Conservation (phyloP, 495 filamentous ascomycete species). For the Hypoxylon rickii region DNA sequence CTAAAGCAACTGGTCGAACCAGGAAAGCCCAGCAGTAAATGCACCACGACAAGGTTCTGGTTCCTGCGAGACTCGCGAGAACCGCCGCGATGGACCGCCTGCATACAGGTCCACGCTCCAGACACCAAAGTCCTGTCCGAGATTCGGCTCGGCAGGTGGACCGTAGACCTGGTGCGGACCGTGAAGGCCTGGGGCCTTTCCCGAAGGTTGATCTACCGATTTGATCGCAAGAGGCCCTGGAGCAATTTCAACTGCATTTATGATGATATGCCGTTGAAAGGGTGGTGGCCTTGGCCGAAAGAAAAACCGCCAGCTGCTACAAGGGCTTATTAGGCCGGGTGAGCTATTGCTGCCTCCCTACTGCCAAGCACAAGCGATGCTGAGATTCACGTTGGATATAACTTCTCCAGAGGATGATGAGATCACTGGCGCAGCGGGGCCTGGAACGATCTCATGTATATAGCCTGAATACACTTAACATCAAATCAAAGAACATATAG, state of each 20-base stretch:
- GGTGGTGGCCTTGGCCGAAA: constrained; percentile 34
- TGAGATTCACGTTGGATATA: no score
- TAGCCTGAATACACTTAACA: no score
- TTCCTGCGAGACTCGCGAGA: constrained; percentile 12
- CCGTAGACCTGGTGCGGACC: constrained; percentile 1
- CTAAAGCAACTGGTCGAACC: background rate
- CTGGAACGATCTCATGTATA: no score
- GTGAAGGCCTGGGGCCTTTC: background rate
- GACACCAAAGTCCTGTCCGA: background rate
- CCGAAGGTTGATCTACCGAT: constrained; percentile 6
- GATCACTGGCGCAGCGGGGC: no score
- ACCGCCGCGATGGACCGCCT: constrained; percentile 15
- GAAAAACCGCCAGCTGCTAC: no score
- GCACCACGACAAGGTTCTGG: constrained; percentile 4
- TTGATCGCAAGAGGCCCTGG: background rate
- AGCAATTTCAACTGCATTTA: constrained; percentile 23
- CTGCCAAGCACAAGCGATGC: no score
- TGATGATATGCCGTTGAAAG: constrained; percentile 20
- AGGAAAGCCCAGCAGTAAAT: background rate
- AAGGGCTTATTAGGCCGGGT: no score
- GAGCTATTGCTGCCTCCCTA: no score
- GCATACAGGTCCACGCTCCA: constrained; percentile 11
- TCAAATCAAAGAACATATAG: no score
- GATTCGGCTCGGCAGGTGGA: constrained; percentile 10
- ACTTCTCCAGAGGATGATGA: no score